Evolutionary conservation across 2,329 filamentous ascomycete genomes (phyloP).

Genomic region (Pseudovirgaria hyperparasitica): DNA sequence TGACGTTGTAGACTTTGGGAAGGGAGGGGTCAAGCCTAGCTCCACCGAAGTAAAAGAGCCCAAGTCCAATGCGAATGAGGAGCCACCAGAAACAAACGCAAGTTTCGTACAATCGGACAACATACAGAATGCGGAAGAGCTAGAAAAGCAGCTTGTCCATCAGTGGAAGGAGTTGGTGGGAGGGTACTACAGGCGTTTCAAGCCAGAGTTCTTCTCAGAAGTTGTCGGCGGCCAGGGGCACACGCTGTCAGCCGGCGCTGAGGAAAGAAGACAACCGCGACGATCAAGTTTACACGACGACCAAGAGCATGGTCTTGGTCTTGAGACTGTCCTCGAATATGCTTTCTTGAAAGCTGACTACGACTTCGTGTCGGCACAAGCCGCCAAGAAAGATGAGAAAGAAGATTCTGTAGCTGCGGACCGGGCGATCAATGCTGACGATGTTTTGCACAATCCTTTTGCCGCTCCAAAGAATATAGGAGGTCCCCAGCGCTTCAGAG

Average conservation of each 20-base stretch:
- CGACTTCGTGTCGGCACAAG: conserved; percentile 86
- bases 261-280: conserved; percentile 13
- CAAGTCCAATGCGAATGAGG: conserved; percentile 9
- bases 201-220: conserved; percentile 60
- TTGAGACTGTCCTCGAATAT: conserved; percentile 75
- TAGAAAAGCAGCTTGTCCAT: conserved; percentile 59
- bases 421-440: conserved; percentile 68
- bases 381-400: conserved; percentile 62
- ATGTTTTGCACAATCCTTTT: conserved; percentile 59
- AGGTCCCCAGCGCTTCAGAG: conserved; percentile 68
- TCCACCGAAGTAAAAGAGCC: no score
- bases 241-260: conserved; percentile 18
- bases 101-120: conserved; percentile 30
- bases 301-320: conserved; percentile 37
- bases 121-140: conserved; percentile 47
- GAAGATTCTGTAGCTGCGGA: conserved; percentile 58
- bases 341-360: conserved; percentile 89
- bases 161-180: conserved; percentile 78
- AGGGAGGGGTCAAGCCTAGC: conserved; percentile 25
- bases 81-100: conserved; percentile 14
- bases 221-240: conserved; percentile 24
- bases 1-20: conserved; percentile 18
- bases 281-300: conserved; percentile 13
- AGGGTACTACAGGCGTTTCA: conserved; percentile 88
- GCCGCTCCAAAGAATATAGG: conserved; percentile 48